Evolutionary conservation across 306 rosid genomes (phyloP), one percentile per base, ranked within the genome.

Genomic region (Cyclanthera cordifolia): DNA sequence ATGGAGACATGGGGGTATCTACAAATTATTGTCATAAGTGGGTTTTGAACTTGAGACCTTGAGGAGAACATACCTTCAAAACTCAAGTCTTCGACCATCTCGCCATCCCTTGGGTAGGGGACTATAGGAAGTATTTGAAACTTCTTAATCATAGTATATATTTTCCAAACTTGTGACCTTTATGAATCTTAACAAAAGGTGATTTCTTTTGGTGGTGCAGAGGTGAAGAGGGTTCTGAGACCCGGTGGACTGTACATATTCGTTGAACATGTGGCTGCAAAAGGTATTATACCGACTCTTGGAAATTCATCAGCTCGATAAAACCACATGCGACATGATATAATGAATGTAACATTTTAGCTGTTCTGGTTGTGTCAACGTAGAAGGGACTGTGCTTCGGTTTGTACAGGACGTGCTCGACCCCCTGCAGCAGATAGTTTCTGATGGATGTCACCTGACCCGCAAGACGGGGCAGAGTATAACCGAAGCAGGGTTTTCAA

Each of bases 191-290:
- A 16, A 15, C 23, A 19, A 55, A 55, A 8, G 57, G 27, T 68
- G 47, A 53, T 70, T 34, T 53, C 49, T 47, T 51, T 50, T 57
- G 25, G 2, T 57, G 66, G 60, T 57, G 67, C 72, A 93, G 96
- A 93, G 86, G 89, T 87, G 69, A 87, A 52, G 74, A 75, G 96
- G 76, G 96, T 93, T 65, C 79, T 89, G 30, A 76, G 84, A 72
- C 96, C 91, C 3, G 95, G 91, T 54, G 98, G 96, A 53, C 34
- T 77, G 16, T 93, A 87, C 75, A 67, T 84, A 37, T 89, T 87
- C 75, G 81, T 87, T 20, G 97, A 93, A 74, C 96, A 89, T 28
- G 95, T 93, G 20, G 95, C 91, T 43, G 96, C 95, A 5, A 73
- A 82, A 90, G 96, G 96, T 86, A 66, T 34, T 53, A 54, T 48